Evolutionary conservation across 495 filamentous ascomycete species (phyloP).

Genomic region (Astrocystis sublimbata): DNA sequence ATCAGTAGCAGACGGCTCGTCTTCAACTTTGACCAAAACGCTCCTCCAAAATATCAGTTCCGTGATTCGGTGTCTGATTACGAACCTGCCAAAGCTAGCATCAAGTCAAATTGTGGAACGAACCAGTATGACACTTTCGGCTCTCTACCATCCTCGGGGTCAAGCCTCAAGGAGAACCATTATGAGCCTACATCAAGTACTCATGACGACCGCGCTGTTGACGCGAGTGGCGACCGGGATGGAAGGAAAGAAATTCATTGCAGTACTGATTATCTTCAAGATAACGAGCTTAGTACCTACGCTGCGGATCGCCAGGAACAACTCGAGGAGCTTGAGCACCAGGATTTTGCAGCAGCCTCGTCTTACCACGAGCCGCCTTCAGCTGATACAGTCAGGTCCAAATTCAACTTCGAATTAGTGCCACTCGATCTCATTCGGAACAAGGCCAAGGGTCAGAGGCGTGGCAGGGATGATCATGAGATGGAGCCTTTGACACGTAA

Average conservation of each 20-base stretch:
- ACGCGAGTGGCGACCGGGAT: neutral
- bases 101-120: neutral
- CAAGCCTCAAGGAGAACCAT: neutral
- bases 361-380: slow-evolving; percentile 4
- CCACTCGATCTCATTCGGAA: slow-evolving; percentile 23
- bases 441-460: slow-evolving; percentile 22
- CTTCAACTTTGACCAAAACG: slow-evolving; percentile 12
- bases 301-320: neutral
- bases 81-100: neutral
- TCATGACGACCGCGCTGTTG: too few species aligned
- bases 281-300: neutral
- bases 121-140: neutral
- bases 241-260: neutral
- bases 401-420: slow-evolving; percentile 30
- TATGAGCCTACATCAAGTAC: neutral
- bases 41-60: slow-evolving; percentile 25
- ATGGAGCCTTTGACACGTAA: slow-evolving; percentile 9
- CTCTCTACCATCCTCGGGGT: neutral
- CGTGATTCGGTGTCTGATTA: slow-evolving; percentile 28
- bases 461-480: slow-evolving; percentile 26
- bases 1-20: slow-evolving; percentile 9
- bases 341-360: slow-evolving; percentile 4
- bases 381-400: slow-evolving; percentile 11
- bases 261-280: neutral
- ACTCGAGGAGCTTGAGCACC: neutral